A percentile compares a stretch with the other conserved stretches of the same genome.
Evolutionary conservation across 2,329 filamentous ascomycete species (phyloP).

Genomic region (Capronia americana): DNA sequence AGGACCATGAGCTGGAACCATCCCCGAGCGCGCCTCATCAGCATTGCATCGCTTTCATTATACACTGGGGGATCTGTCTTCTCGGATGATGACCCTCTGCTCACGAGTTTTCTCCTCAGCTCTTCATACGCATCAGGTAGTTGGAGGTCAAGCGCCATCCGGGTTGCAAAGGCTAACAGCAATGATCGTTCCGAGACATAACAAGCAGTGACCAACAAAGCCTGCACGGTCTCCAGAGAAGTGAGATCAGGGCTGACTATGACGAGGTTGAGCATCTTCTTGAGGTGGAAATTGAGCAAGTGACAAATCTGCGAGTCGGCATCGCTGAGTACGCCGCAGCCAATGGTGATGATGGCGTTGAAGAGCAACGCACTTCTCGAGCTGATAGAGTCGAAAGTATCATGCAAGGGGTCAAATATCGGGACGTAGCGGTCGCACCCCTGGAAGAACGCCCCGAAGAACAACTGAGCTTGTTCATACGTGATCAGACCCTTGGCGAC

Average conservation of each 20-base stretch:
- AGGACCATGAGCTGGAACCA: conserved; percentile 62
- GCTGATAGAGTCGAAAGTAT: conserved; percentile 56
- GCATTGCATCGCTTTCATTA: conserved; percentile 27
- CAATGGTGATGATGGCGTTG: conserved; percentile 60
- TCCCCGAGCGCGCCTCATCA: conserved; percentile 55
- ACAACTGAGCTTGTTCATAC: conserved; percentile 44
- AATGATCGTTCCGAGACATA: conserved; percentile 61
- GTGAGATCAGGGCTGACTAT: conserved; percentile 50
- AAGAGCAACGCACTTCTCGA: conserved; percentile 58
- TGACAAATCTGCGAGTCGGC: conserved; percentile 48
- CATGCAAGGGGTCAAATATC: conserved; percentile 54
- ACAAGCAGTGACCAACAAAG: conserved; percentile 59
- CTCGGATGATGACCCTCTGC: conserved; percentile 34
- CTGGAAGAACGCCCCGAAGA: conserved; percentile 48
- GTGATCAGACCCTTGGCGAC: conserved; percentile 46
- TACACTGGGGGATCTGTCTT: neutral
- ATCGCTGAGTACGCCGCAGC: conserved; percentile 52
- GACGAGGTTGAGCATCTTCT: conserved; percentile 54
- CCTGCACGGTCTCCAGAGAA: conserved; percentile 59
- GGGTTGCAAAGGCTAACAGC: conserved; percentile 57
- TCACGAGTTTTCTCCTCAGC: conserved; percentile 44
- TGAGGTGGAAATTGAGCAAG: conserved; percentile 53
- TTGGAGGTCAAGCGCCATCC: conserved; percentile 58
- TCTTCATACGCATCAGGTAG: conserved; percentile 54
- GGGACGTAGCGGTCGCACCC: conserved; percentile 57